phyloP scores from a whole-genome alignment of 2,329 filamentous ascomycete species.

The Byssothecium circinans region DNA sequence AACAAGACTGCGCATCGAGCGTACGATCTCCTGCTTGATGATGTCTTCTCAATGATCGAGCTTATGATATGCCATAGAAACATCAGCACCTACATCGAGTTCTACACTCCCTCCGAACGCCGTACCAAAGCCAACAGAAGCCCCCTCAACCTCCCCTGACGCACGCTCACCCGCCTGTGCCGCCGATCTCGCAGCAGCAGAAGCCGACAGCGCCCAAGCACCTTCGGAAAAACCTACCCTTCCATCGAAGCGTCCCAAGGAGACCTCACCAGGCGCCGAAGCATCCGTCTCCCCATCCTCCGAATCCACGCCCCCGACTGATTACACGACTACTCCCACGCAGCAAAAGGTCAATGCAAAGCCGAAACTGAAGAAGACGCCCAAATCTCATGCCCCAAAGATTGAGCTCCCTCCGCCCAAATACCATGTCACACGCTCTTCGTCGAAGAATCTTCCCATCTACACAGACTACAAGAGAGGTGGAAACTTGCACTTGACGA shows the following conservation, averaged over 20 bases:
- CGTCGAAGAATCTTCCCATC: slow-evolving; percentile 70
- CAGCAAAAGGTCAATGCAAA: too few relatives aligned
- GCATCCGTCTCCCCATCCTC: too few relatives aligned
- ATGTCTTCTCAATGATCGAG: too few relatives aligned
- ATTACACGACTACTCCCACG: too few relatives aligned
- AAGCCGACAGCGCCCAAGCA: slow-evolving; percentile 38
- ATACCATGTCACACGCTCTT: slow-evolving; percentile 74
- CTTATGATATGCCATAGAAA: too few relatives aligned
- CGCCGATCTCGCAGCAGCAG: slow-evolving; percentile 36
- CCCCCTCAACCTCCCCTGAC: slow-evolving; percentile 21
- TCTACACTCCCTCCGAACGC: slow-evolving; percentile 24
- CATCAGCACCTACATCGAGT: too few relatives aligned
- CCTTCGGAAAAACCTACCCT: slow-evolving; percentile 25
- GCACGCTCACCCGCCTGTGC: slow-evolving; percentile 36
- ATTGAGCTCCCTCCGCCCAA: slow-evolving; percentile 41
- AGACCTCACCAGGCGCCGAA: too few relatives aligned
- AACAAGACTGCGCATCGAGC: slow-evolving; percentile 27
- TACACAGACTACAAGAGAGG: slow-evolving; percentile 75
- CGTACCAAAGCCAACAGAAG: slow-evolving; percentile 11
- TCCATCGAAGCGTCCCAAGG: slow-evolving; percentile 15
- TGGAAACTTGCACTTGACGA: slow-evolving; percentile 73
- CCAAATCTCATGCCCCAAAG: slow-evolving; percentile 9
- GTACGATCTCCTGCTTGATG: too few relatives aligned
- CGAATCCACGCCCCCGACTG: too few relatives aligned
- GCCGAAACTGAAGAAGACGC: neutral